phyloP scores from a whole-genome alignment of 2,329 filamentous ascomycete genomes.

The Teratosphaeriaceae sp. region DNA sequence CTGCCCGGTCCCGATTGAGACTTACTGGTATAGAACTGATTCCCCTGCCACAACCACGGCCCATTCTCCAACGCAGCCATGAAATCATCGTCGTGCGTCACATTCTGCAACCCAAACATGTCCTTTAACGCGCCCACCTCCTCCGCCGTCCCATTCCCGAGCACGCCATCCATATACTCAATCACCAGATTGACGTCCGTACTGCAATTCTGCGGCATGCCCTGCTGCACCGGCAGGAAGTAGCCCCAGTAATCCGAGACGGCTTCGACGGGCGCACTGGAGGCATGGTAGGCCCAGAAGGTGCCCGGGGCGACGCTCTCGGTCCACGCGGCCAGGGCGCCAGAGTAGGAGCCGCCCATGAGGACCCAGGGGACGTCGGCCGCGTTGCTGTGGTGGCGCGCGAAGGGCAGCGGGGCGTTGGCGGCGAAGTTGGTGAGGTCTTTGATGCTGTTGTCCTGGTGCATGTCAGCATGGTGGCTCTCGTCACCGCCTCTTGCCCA shows the following conservation, averaged over 20 bases:
- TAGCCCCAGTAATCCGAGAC: constrained; percentile 55
- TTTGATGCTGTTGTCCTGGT: constrained; percentile 45
- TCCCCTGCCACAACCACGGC: constrained; percentile 52
- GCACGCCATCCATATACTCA: constrained; percentile 39
- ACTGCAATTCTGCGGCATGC: constrained; percentile 55
- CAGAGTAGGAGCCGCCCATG: constrained; percentile 51
- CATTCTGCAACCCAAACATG: constrained; percentile 45
- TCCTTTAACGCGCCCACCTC: constrained; percentile 41
- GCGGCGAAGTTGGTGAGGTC: constrained; percentile 52
- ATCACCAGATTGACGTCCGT: constrained; percentile 46
- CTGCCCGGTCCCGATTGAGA: too few relatives aligned
- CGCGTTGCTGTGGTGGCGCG: constrained; percentile 44
- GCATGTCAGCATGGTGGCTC: too few relatives aligned
- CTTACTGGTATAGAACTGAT: constrained; percentile 11
- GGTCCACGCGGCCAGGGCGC: constrained; percentile 51
- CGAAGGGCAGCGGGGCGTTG: constrained; percentile 48
- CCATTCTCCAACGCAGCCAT: constrained; percentile 48
- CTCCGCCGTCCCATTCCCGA: constrained; percentile 22
- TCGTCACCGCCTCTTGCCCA: too few relatives aligned
- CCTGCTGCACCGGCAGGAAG: constrained; percentile 49
- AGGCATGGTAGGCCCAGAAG: constrained; percentile 55
- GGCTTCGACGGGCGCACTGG: constrained; percentile 50
- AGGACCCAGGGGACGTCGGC: constrained; percentile 51
- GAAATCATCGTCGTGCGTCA: constrained; percentile 49
- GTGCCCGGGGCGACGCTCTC: constrained; percentile 48